Base-by-base conservation (phyloP, 1,284 basidiomycete genomes). In the Apiotrichum porosum region DNA sequence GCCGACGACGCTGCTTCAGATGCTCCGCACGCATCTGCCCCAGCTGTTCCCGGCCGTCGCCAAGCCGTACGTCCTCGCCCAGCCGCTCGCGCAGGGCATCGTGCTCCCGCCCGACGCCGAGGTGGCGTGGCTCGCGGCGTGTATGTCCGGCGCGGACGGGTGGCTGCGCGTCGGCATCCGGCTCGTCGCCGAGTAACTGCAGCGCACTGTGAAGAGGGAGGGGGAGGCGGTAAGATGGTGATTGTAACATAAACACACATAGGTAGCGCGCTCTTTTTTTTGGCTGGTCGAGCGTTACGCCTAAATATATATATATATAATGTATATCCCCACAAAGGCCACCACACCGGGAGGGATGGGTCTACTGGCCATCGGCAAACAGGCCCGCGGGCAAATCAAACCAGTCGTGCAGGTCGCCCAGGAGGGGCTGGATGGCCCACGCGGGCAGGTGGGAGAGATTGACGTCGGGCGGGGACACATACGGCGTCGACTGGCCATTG, bases 81-180 rank as follows among this genome's bases (percentile, higher is more conserved):
- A 69, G 63, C 80, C 87, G 0, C 71, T 97, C 40, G 77, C 93
- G 15, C 92, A 97, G 67, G 94, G 94, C 4, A 83, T 97, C n/a
- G 72, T 81, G 3, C 75, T 87, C 3, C 94, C 94, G 0, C 76
- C 83, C 15, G 92, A 95, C 37, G 79, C 89, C 2, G 92, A 97
- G 64, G 79, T 97, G 65, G 89, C 85, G 2, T 97, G 93, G 93
- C 71, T 97, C 13, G 88, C 89, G 13, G 84, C 88, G 12, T 91
- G 88, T 60, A 77, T 97, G 71, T 81, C 84, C 13, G 90, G 91
- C 10, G 88, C 90, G 6, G 94, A 97, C 66, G 94, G 94, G 8
- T 97, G 93, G 93, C 78, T 95, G 22, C 85, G 86, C 60, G 78
- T 94, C 42, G 91, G 88, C 59, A 77, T 93, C 33, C 85, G 85